phyloP scores from a whole-genome alignment of 1,139 yeast genomes.

The Arxiozyma slooffiae region DNA sequence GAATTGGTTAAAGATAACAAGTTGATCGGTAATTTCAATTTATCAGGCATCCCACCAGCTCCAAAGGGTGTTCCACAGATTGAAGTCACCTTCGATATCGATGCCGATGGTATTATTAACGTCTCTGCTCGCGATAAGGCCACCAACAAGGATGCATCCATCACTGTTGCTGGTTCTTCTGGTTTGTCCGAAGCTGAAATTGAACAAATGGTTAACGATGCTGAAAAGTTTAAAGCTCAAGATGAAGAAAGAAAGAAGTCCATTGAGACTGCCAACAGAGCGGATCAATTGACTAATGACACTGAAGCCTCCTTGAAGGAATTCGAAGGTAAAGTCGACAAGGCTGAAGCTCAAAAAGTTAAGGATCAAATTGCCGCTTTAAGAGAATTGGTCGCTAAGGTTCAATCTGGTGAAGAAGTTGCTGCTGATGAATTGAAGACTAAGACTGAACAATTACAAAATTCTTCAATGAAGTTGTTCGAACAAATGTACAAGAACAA shows the following conservation, averaged over 20 bases:
- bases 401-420: conserved; percentile 81
- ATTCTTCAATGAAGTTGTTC: conserved; percentile 83
- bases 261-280: conserved; percentile 92
- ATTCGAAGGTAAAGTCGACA: conserved; percentile 86
- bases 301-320: conserved; percentile 91
- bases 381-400: conserved; percentile 88
- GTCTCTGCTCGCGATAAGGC: conserved; percentile 98
- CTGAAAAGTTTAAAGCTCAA: conserved; percentile 94
- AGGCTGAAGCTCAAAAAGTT: conserved; percentile 67
- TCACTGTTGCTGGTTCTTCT: conserved; percentile 97
- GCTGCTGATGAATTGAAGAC: conserved; percentile 75
- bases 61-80: conserved; percentile 99
- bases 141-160: conserved; percentile 94
- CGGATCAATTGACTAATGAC: conserved; percentile 93
- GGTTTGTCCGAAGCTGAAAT: conserved; percentile 95
- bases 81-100: conserved; percentile 95
- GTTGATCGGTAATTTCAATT: conserved; percentile 93
- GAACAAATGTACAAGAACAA: conserved; percentile 89
- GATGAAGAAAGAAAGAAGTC: conserved; percentile 93
- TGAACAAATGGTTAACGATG: conserved; percentile 97
- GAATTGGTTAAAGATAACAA: conserved; percentile 98
- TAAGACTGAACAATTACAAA: conserved; percentile 92
- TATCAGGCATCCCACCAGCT: conserved; percentile 96
- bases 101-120: conserved; percentile 97
- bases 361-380: conserved; percentile 65